phyloP scores from a whole-genome alignment of 2,329 filamentous ascomycete species.

The Fusarium chaquense region DNA sequence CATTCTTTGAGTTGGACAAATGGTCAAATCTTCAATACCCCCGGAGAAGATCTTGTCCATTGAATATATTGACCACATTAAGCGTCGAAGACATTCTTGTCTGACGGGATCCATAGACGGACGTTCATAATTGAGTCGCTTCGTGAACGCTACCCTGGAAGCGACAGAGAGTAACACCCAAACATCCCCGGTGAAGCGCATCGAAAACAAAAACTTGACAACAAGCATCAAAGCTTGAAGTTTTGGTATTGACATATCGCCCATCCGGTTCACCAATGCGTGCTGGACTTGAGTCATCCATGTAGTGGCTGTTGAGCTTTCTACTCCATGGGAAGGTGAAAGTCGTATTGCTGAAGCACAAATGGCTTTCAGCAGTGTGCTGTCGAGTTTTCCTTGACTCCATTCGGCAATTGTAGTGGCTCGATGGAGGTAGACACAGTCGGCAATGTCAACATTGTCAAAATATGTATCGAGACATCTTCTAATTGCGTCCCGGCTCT shows the following conservation, averaged over 20 bases:
- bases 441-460: conserved; percentile 27
- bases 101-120: conserved; percentile 27
- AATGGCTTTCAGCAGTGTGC: conserved; percentile 37
- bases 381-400: conserved; percentile 39
- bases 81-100: conserved; percentile 43
- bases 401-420: conserved; percentile 40
- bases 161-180: conserved; percentile 45
- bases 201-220: conserved; percentile 30
- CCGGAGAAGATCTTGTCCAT: conserved; percentile 46
- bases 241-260: conserved; percentile 20
- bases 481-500: conserved; percentile 5
- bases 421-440: conserved; percentile 42
- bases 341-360: conserved; percentile 24
- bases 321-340: neutral
- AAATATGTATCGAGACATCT: conserved; percentile 44
- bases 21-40: conserved; percentile 47
- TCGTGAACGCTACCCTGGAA: conserved; percentile 45
- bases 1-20: conserved; percentile 43
- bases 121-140: conserved; percentile 46
- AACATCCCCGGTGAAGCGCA: conserved; percentile 24
- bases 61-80: conserved; percentile 47
- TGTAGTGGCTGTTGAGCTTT: neutral
- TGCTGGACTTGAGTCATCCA: conserved; percentile 44
- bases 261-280: conserved; percentile 7
- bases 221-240: conserved; percentile 44